phyloP scores from a whole-genome alignment of 805 yeast species.

The Saccharomyces mikatae region DNA sequence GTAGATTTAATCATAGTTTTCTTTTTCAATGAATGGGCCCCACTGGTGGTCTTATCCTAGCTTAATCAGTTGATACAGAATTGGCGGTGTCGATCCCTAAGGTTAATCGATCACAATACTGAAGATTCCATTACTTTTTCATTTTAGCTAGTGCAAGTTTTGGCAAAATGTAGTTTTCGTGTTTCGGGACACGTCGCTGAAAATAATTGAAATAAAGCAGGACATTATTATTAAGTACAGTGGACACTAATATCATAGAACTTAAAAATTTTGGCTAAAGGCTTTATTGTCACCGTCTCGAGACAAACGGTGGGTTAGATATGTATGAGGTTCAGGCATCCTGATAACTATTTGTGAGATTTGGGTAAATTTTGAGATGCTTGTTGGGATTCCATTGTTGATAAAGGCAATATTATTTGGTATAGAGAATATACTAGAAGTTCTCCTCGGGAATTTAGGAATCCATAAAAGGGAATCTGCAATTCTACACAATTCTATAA shows the following conservation, averaged over 20 bases:
- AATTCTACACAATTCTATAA: background rate
- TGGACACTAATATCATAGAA: no score
- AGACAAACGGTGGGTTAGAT: no score
- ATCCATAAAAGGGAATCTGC: background rate
- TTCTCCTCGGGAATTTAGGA: background rate
- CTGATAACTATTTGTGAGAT: no score
- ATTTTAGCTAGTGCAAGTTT: background rate
- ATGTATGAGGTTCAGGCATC: no score
- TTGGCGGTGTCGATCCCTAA: background rate
- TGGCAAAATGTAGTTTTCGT: background rate
- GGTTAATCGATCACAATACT: background rate
- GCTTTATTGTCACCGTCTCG: background rate
- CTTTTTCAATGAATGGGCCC: background rate
- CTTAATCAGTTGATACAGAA: background rate
- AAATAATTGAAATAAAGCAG: background rate
- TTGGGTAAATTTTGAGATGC: no score
- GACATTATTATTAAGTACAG: background rate
- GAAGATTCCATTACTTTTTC: background rate
- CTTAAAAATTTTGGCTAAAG: background rate
- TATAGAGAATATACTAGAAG: background rate
- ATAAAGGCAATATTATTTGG: background rate
- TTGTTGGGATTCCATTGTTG: no score
- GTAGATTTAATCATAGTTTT: slow-evolving; percentile 1
- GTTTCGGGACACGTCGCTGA: background rate
- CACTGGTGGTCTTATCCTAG: background rate